Conservation (phyloP, 78 protist genomes). For the Guillardia theta region DNA sequence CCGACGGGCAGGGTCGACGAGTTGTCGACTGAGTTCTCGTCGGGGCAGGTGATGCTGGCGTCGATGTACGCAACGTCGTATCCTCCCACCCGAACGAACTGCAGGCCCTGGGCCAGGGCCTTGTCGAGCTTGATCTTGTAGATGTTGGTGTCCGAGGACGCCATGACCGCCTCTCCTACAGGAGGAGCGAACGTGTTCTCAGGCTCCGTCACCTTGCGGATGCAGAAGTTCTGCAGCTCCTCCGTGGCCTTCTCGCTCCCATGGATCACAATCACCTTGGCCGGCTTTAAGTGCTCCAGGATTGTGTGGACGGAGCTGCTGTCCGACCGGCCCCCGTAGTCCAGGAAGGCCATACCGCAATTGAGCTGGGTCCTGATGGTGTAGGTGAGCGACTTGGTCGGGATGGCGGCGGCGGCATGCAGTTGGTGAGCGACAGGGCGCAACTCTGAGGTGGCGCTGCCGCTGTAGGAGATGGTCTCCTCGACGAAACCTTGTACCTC, state of each 20-base stretch:
- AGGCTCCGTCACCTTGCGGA: neutral
- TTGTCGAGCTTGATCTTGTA: neutral
- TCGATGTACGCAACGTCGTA: neutral
- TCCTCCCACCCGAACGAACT: neutral
- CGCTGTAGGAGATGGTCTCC: neutral
- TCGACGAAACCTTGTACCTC: neutral
- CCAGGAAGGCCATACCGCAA: neutral
- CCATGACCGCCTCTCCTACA: neutral
- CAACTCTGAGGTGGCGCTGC: neutral
- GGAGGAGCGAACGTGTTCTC: constrained; percentile 1
- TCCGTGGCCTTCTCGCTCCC: neutral
- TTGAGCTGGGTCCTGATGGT: neutral
- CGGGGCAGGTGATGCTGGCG: neutral
- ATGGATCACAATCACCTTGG: neutral
- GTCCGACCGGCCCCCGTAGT: neutral
- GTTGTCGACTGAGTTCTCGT: neutral
- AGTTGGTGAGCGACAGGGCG: neutral
- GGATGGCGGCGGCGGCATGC: neutral
- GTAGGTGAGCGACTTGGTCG: neutral
- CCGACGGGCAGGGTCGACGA: neutral
- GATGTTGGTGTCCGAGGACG: neutral
- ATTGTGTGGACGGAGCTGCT: neutral
- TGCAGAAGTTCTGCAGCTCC: neutral
- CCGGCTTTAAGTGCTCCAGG: neutral
- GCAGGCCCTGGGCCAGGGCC: neutral